A percentile compares a stretch with the other conserved stretches of the same genome.
Evolutionary conservation across 345 rosid species (phyloP).

Genomic region (Aegle marmelos): DNA sequence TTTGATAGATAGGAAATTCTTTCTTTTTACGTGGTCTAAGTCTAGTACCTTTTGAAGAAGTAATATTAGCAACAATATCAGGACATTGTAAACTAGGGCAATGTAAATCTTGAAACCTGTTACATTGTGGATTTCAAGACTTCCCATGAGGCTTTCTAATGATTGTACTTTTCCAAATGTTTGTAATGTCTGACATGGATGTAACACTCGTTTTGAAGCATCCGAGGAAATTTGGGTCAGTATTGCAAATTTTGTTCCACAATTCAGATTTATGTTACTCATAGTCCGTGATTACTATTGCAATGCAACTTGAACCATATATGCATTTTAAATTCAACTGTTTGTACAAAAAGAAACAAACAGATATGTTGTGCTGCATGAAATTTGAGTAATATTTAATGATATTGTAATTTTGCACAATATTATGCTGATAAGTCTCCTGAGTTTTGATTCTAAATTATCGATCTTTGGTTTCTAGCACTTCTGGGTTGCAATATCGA

Average conservation of each 20-base stretch:
- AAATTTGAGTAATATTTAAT: neutral
- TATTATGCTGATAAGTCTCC: neutral
- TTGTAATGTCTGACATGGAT: neutral
- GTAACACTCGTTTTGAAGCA: neutral
- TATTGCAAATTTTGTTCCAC: neutral
- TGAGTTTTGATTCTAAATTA: constrained; percentile 23
- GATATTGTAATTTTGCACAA: neutral
- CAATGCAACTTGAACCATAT: neutral
- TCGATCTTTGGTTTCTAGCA: constrained; percentile 54
- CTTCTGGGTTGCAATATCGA: constrained; percentile 90
- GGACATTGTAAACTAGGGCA: neutral
- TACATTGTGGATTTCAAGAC: neutral
- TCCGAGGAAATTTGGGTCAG: neutral
- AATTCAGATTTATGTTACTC: neutral
- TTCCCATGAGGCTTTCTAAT: neutral
- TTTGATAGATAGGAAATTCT: neutral
- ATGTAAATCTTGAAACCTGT: neutral
- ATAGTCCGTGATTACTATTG: neutral
- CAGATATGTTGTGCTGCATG: neutral
- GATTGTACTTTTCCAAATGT: neutral
- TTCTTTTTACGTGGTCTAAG: neutral
- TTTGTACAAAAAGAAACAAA: neutral
- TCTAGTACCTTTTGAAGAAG: neutral
- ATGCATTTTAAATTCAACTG: neutral
- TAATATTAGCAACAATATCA: neutral